Percentiles rank a stretch among this genome's conserved stretches.
Evolutionary conservation across 345 rosid genomes (phyloP).

Genomic region (Eucalyptus microcorys): DNA sequence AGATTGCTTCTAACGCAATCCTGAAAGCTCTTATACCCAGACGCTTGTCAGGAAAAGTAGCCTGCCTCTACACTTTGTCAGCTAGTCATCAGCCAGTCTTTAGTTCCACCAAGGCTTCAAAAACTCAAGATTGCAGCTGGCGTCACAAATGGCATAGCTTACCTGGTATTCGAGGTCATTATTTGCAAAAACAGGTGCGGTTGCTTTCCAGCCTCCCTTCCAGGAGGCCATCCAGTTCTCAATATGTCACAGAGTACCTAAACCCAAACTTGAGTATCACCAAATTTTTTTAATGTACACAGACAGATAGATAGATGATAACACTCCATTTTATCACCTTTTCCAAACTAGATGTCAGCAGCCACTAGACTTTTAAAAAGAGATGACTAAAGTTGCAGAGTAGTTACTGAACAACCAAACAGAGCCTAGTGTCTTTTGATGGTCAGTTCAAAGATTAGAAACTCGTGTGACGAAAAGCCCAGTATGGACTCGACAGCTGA

Average conservation of each 20-base stretch:
- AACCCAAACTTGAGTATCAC: not conserved
- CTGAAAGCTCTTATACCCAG: constrained; percentile 90
- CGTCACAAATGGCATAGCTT: not conserved
- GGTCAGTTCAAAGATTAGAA: not conserved
- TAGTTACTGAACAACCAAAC: not conserved
- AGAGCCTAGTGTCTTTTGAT: not conserved
- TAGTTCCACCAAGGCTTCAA: not conserved
- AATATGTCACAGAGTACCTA: constrained; percentile 82
- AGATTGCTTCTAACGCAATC: constrained; percentile 74
- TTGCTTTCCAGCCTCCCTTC: constrained; percentile 28
- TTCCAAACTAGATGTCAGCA: not conserved
- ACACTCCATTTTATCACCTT: not conserved
- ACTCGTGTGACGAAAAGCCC: not conserved
- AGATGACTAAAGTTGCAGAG: not conserved
- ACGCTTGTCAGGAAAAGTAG: constrained; percentile 76
- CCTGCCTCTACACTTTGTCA: constrained; percentile 38
- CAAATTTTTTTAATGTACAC: not conserved
- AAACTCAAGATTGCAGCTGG: not conserved
- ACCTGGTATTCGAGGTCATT: constrained; percentile 90
- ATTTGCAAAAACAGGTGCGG: constrained; percentile 57
- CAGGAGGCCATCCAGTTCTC: constrained; percentile 83
- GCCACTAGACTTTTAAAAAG: not conserved
- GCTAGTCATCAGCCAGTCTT: not conserved
- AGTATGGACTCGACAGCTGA: not conserved
- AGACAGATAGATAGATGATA: not conserved